Conservation (phyloP, 148 eudicot species). For the Persicaria maculosa region DNA sequence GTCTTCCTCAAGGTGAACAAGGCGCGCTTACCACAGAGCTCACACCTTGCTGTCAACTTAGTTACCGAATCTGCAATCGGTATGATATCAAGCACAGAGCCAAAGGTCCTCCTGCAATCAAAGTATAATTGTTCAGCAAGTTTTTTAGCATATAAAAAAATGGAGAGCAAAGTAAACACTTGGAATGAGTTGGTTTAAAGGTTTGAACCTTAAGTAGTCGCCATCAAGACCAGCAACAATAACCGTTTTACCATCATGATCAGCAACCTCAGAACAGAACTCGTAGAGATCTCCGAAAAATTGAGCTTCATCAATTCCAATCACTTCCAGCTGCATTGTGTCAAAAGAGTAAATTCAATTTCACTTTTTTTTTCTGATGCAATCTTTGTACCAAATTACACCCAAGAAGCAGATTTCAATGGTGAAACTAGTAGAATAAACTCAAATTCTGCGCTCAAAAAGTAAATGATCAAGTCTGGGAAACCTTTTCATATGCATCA, state of each 20-base stretch:
- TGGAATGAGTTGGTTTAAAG: not conserved
- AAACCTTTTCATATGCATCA: constrained; percentile 68
- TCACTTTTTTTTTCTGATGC: not conserved
- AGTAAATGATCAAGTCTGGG: not conserved
- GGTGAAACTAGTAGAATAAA: not conserved
- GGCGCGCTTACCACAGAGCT: constrained; percentile 66
- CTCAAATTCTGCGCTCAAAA: not conserved
- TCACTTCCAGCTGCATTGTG: constrained; percentile 57
- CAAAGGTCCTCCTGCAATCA: constrained; percentile 66
- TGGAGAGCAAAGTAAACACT: not conserved
- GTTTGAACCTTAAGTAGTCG: constrained; percentile 69
- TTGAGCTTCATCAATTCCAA: constrained; percentile 92
- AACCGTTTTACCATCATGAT: constrained; percentile 57
- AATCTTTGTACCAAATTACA: not conserved
- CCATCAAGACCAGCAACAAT: constrained; percentile 88
- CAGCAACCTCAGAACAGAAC: constrained; percentile 83
- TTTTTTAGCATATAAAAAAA: not conserved
- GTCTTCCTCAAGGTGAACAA: constrained; percentile 72
- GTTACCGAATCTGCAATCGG: constrained; percentile 89
- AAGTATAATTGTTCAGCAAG: not conserved
- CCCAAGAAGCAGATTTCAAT: not conserved
- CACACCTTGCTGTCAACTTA: constrained; percentile 83
- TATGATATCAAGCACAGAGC: constrained; percentile 68
- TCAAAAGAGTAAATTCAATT: not conserved
- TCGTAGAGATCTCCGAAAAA: constrained; percentile 79